Evolutionary conservation across 352 stramenopile genomes (phyloP), one percentile per base, ranked within the genome.

Genomic region (Phytopythium delawarense): DNA sequence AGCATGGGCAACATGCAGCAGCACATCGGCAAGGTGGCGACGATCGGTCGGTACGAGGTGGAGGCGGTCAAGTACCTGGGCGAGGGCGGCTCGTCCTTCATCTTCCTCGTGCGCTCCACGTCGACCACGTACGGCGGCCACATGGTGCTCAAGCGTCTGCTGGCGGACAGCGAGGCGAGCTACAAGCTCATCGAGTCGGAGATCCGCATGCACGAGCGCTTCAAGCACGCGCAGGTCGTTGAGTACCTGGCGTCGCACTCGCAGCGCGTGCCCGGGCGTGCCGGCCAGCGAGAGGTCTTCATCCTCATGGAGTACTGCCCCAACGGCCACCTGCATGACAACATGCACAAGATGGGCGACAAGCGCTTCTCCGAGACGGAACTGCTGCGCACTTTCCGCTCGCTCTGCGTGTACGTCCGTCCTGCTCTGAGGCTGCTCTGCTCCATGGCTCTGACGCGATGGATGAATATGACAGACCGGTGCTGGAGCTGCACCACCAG

Each of bases 251-350:
- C 77, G 18, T 88, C 79, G 15, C 70, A 86, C 37, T 76, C 76
- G 32, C 73, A 70, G 54, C 70, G 74, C 35, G 68, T 74, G 28
- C 60, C 59, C 39, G 65, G 68, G 13, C 64, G 66, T 6, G 63
- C 56, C 13, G 63, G 72, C 57, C 80, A 90, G 69, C 83, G 57
- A 48, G 94, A 98, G 65, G 92, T 98, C 57, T 90, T 96, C 56
- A 98, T 98, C 64, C 74, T 99, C 59, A 98, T 99, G 91, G 96
- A 99, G 72, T 98, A 97, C 70, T 99, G 94, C 62, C 84, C 96
- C 21, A 81, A 89, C 8, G 96, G 96, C 12, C 92, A 98, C 67
- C 67, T 98, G 39, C 85, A 99, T 53, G 89, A 98, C 51, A 94
- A 98, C 58, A 96, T 98, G 70, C 84, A 85, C 42, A 88, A 91